Percentiles rank a stretch among this genome's conserved stretches.
Conservation (phyloP, 2,329 filamentous ascomycete genomes). For the Aspergillus sp. region DNA sequence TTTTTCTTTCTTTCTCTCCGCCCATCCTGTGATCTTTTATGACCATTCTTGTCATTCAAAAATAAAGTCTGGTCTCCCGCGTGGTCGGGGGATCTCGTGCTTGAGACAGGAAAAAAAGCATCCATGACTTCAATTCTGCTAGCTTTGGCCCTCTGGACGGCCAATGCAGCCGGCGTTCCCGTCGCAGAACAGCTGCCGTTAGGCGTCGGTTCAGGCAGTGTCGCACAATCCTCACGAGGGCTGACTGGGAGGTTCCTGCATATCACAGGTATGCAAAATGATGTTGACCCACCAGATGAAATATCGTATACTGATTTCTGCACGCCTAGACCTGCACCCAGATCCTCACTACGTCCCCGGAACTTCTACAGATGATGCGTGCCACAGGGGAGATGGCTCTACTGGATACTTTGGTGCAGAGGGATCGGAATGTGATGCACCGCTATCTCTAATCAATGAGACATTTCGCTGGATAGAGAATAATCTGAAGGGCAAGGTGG, state of each 20-base stretch:
- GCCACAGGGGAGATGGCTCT: conserved; percentile 71
- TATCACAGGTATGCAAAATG: conserved; percentile 26
- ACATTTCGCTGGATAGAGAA: conserved; percentile 85
- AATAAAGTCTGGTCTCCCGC: conserved; percentile 2
- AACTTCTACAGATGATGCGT: conserved; percentile 68
- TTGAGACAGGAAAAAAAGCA: neutral
- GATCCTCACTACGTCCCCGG: conserved; percentile 81
- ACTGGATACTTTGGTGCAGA: conserved; percentile 82
- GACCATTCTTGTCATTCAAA: neutral
- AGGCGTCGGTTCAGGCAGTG: conserved; percentile 1
- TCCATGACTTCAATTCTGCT: conserved; percentile 15
- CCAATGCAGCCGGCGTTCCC: conserved; percentile 12
- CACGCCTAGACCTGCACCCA: conserved; percentile 77
- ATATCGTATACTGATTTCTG: conserved; percentile 27
- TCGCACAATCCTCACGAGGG: conserved; percentile 6
- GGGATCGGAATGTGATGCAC: conserved; percentile 83
- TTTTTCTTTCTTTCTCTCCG: neutral
- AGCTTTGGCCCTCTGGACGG: conserved; percentile 8
- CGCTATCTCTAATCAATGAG: conserved; percentile 72
- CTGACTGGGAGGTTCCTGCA: conserved; percentile 32
- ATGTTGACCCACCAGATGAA: no score
- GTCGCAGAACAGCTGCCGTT: conserved; percentile 14
- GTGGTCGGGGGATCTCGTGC: conserved; percentile 1
- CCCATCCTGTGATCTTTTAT: neutral
- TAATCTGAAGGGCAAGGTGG: conserved; percentile 71